Base-by-base conservation (phyloP, 148 eudicot genomes). In the Rhododendron vialii region DNA sequence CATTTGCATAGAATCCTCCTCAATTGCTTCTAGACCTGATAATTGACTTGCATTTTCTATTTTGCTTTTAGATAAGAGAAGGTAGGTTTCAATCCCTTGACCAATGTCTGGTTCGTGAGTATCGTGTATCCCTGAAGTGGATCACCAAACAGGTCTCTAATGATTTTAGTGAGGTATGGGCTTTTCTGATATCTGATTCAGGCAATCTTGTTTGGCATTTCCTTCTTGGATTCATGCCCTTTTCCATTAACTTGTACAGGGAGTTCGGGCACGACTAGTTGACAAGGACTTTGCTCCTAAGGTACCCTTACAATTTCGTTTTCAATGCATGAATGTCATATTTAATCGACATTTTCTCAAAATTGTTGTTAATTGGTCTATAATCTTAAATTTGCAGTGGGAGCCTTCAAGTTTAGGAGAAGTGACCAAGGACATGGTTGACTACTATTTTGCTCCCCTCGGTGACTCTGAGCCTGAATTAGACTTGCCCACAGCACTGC, bases 231-330 rank as follows among this genome's bases (percentile, higher is more conserved):
- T 75, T 41, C 22, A 18, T 79, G 47, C 28, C 41, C 2, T 75
- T 22, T 69, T 83, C 17, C n/a, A 15, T 77, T n/a, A 17, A 69
- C 22, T 45, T 90, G 59, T 78, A 59, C 87, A 97, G 99, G 99
- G 98, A 80, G 91, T 93, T 76, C 92, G 98, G 89, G 98, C 99
- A 73, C 91, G 98, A 85, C 89, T 97, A 55, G 92, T 95, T 57
- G 98, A 95, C 91, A 95, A 97, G 87, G 98, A 97, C 91, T 97
- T 95, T 87, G 93, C 96, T 86, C 99, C 98, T 24, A 97, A 94
- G 92, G 99, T 97, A 89, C 77, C 57, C 38, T 24, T 8, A 13
- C 53, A 30, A 13, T 14, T 76, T 36, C 50, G 35, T 59, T 26
- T 81, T 24, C 69, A 15, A 76, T 30, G 28, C 51, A 10, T 11